phyloP scores from a whole-genome alignment of 352 stramenopile genomes.

The Phytophthora tentaculata region DNA sequence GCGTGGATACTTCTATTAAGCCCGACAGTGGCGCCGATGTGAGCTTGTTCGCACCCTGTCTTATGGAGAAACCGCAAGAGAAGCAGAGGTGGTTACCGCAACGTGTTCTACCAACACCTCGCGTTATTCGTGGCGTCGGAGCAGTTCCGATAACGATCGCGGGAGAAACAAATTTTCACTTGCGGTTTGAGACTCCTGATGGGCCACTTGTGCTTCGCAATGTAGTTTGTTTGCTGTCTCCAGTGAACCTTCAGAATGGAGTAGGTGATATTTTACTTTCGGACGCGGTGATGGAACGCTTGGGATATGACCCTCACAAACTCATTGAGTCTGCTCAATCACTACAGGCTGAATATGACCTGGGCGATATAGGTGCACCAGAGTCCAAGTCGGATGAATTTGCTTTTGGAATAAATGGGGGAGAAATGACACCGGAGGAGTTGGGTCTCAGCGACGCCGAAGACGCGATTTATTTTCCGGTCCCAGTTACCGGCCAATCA shows the following conservation, averaged over 20 bases:
- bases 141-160: background rate
- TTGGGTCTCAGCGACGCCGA: background rate
- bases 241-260: background rate
- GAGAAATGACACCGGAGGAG: background rate
- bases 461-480: conserved; percentile 3
- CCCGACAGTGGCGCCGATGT: background rate
- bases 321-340: background rate
- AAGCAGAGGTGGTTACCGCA: background rate
- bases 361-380: background rate
- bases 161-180: background rate
- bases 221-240: conserved; percentile 5
- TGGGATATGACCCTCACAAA: conserved; percentile 5
- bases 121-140: background rate
- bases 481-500: background rate
- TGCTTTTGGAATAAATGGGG: background rate
- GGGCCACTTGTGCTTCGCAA: background rate
- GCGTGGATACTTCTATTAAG: conserved; percentile 1
- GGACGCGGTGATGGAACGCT: conserved; percentile 1
- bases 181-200: background rate
- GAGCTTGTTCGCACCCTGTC: background rate
- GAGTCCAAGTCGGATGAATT: background rate
- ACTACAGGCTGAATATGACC: background rate
- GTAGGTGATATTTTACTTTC: conserved; percentile 6
- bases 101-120: background rate
- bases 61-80: background rate